Percentiles rank a stretch among this genome's conserved stretches.
Evolutionary conservation across 2,329 filamentous ascomycete species (phyloP).

Genomic region (Tolypocladium ovalisporum): DNA sequence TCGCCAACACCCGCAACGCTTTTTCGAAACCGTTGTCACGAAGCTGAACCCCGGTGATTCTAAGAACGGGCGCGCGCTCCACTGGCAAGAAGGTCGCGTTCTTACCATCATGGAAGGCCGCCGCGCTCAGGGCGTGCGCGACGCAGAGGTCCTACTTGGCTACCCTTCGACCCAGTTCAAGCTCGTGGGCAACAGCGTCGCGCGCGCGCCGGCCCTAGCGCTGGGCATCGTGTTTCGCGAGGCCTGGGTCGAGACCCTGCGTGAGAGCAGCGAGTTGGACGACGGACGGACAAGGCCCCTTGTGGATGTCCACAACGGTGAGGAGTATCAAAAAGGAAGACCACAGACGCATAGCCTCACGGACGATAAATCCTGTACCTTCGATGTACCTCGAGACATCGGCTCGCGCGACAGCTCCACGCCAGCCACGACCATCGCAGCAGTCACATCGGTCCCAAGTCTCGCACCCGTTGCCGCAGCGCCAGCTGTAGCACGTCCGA

Average conservation of each 20-base stretch:
- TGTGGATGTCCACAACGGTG: neutral
- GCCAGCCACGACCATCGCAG: neutral
- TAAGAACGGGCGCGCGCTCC: constrained; percentile 43
- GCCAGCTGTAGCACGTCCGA: neutral
- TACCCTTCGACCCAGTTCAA: constrained; percentile 42
- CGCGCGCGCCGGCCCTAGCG: constrained; percentile 54
- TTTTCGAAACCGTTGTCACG: constrained; percentile 57
- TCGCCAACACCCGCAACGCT: constrained; percentile 36
- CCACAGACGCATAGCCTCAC: neutral
- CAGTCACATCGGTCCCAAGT: neutral
- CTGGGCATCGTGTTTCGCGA: constrained; percentile 54
- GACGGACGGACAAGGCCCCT: neutral
- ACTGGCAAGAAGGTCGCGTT: constrained; percentile 54
- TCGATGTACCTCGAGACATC: neutral
- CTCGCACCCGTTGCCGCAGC: neutral
- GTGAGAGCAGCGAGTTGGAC: neutral
- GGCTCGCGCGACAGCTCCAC: neutral
- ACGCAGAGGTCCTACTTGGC: constrained; percentile 61
- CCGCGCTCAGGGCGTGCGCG: constrained; percentile 58
- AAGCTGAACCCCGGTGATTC: constrained; percentile 36
- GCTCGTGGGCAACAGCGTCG: constrained; percentile 68
- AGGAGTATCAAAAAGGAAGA: neutral
- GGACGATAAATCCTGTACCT: neutral
- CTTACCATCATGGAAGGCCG: constrained; percentile 57
- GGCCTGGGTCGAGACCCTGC: constrained; percentile 27